These are phyloP conservation scores for Ceratocystiopsis sp. DNA, from an alignment of 2,329 filamentous ascomycete genomes.

Conservation along the genomic window DNA sequence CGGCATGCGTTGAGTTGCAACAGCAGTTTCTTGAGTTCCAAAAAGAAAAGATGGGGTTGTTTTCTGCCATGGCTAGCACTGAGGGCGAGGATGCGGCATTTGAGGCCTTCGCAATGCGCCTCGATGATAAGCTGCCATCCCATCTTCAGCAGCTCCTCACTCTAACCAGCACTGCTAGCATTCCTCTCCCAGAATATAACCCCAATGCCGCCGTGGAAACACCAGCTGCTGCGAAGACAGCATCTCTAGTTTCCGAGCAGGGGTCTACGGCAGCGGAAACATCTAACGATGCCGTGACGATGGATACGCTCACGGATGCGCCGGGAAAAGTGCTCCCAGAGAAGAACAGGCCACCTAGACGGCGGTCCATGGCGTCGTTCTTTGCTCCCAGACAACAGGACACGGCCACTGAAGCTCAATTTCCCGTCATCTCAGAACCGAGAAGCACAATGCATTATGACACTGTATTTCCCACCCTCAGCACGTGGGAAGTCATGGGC, in stretches of 20 bases:
- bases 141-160: background rate
- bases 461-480: background rate
- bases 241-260: too few relatives aligned
- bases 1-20: background rate
- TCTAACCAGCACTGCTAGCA: background rate
- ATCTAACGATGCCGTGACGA: too few relatives aligned
- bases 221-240: too few relatives aligned
- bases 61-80: background rate
- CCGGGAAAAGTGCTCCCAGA: too few relatives aligned
- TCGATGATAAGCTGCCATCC: background rate
- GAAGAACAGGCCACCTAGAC: too few relatives aligned
- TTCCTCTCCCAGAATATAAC: background rate
- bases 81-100: background rate
- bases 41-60: background rate
- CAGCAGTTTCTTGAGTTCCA: constrained; percentile 1
- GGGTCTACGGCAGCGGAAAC: too few relatives aligned
- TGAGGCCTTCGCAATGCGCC: background rate
- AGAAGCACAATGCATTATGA: too few relatives aligned
- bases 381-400: too few relatives aligned
- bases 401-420: too few relatives aligned
- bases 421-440: too few relatives aligned
- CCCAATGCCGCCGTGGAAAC: background rate
- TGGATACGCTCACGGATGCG: too few relatives aligned
- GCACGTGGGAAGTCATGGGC: constrained; percentile 2
- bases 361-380: too few relatives aligned